Percentiles rank a stretch among this genome's conserved stretches.
phyloP scores from a whole-genome alignment of 768 basidiomycete genomes.

The Amanita molliuscula region DNA sequence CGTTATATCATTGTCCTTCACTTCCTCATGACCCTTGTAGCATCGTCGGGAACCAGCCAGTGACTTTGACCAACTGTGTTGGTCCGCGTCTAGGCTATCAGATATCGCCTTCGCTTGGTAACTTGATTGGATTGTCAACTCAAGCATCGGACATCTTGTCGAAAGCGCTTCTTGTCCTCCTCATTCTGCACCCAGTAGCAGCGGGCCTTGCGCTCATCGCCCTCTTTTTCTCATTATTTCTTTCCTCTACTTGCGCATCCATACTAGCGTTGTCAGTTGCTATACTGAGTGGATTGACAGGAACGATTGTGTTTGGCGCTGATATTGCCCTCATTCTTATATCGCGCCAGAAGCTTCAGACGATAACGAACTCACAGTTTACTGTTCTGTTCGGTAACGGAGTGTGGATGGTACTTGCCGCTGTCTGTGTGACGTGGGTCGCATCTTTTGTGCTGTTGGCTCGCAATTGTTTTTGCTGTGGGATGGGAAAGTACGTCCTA shows the following conservation, averaged over 20 bases:
- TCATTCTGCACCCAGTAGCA: slow-evolving; percentile 61
- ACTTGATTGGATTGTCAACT: slow-evolving; percentile 32
- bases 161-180: slow-evolving; percentile 38
- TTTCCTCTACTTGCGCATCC: slow-evolving; percentile 42
- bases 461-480: slow-evolving; percentile 59
- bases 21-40: slow-evolving; percentile 10
- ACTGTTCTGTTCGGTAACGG: slow-evolving; percentile 51
- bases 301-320: slow-evolving; percentile 43
- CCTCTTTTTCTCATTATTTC: slow-evolving; percentile 44
- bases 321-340: slow-evolving; percentile 55
- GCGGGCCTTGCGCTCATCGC: slow-evolving; percentile 49
- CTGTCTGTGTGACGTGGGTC: slow-evolving; percentile 45
- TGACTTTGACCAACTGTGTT: slow-evolving; percentile 39
- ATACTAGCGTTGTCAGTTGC: slow-evolving; percentile 50
- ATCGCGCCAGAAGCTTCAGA: slow-evolving; percentile 32
- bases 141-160: slow-evolving; percentile 36
- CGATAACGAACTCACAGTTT: slow-evolving; percentile 29
- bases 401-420: slow-evolving; percentile 62
- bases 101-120: slow-evolving; percentile 37
- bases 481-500: slow-evolving; percentile 34
- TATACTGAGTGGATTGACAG: slow-evolving; percentile 46
- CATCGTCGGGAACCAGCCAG: slow-evolving; percentile 21
- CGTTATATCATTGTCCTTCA: not conserved
- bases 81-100: slow-evolving; percentile 63
- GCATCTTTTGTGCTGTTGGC: slow-evolving; percentile 53